Evolutionary conservation across 164 flowering plant genomes (phyloP), one percentile per base, ranked within the genome.

Genomic region (Macadamia integrifolia): DNA sequence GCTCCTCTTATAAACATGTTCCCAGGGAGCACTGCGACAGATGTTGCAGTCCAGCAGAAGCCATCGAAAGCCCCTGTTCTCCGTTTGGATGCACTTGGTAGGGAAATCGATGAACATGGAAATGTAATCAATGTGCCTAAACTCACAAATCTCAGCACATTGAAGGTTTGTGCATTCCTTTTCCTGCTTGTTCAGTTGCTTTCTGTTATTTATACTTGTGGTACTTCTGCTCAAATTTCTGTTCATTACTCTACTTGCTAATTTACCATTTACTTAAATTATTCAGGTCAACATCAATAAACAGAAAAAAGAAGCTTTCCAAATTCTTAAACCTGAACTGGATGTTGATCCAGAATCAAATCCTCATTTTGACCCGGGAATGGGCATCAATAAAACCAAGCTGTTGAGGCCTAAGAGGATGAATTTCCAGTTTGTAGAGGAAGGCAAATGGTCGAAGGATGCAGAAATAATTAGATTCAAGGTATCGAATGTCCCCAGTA

Each of bases 21-120:
- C 73, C 98, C 97, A 3, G 98, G 96, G 18, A 96, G 89, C 75
- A 31, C 73, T 61, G 71, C 84, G 10, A 50, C 82, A 17, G 96
- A 89, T 9, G 76, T 75, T 53, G 44, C 84, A 62, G 76, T 74
- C 32, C 87, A 80, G 30, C 94, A 81, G 75, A 95, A 91, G 78
- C 98, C 99, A 64, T 81, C 88, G 46, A 92, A 92, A 80, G 96
- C 92, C 62, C 99, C 98, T 69, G 96, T 95, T 70, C 91, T 95
- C 66, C 98, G 97, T 70, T 79, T 95, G 74, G 99, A 95, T 86
- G 90, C 93, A 18, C 86, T 81, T 65, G 99, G 99, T 58, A 85
- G 97, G 79, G 99, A 95, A 80, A 72, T 95, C 50, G 99, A 95
- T 82, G 99, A 95, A 71, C 96, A 89, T 77, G 98, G 99, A 60